Conservation (phyloP, 495 filamentous ascomycete species). For the Neurospora pannonica region DNA sequence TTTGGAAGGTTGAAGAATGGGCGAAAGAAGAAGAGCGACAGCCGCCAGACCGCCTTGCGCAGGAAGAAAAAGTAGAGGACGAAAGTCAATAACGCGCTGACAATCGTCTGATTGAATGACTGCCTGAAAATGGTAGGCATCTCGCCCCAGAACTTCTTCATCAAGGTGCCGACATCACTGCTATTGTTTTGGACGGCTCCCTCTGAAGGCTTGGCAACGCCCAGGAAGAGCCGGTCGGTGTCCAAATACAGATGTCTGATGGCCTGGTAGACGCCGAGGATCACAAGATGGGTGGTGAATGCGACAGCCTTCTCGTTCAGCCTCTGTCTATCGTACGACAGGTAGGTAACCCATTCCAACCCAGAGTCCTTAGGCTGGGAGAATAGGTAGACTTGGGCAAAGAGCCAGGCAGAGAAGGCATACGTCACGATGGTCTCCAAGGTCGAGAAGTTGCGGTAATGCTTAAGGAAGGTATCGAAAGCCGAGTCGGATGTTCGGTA, state of each 20-base stretch:
- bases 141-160: constrained; percentile 19
- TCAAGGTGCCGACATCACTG: constrained; percentile 19
- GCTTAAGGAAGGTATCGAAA: constrained; percentile 49
- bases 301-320: constrained; percentile 85
- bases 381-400: constrained; percentile 75
- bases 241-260: constrained; percentile 61
- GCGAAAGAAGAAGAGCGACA: constrained; percentile 56
- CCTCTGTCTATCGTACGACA: constrained; percentile 57
- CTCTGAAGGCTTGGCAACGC: constrained; percentile 20
- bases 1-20: constrained; percentile 65
- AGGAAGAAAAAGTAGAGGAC: constrained; percentile 57
- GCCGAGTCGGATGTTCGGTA: constrained; percentile 59
- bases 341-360: constrained; percentile 60
- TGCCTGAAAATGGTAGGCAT: constrained; percentile 21
- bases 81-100: constrained; percentile 38
- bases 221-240: constrained; percentile 58
- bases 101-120: constrained; percentile 32
- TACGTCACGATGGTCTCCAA: constrained; percentile 63
- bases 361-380: constrained; percentile 54
- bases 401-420: constrained; percentile 68
- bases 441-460: constrained; percentile 46
- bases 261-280: constrained; percentile 61
- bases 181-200: constrained; percentile 18
- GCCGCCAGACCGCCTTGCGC: constrained; percentile 54
- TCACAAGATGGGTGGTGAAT: constrained; percentile 58